phyloP scores from a whole-genome alignment of 2,329 filamentous ascomycete species.

The Aspergillus udagawae region DNA sequence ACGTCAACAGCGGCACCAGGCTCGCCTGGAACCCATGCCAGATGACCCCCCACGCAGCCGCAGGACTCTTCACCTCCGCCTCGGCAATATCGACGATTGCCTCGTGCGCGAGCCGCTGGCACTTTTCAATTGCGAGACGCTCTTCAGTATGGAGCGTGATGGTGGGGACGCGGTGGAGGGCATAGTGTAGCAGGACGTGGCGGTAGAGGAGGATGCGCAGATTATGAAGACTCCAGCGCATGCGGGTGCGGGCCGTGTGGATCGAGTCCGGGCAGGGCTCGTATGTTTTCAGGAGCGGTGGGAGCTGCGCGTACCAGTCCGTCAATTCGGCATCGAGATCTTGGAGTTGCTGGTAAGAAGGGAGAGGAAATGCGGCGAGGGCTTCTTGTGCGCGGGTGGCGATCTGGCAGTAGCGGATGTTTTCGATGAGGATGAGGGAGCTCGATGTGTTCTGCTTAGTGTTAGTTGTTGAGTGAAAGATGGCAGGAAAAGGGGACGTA shows the following conservation, averaged over 20 bases:
- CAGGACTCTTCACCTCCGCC: slow-evolving; percentile 66
- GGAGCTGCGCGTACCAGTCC: slow-evolving; percentile 66
- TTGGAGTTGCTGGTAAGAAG: slow-evolving; percentile 59
- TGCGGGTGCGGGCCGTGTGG: slow-evolving; percentile 64
- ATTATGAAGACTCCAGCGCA: slow-evolving; percentile 77
- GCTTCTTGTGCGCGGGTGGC: slow-evolving; percentile 70
- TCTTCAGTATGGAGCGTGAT: slow-evolving; percentile 55
- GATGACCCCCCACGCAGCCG: slow-evolving; percentile 72
- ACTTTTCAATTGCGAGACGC: slow-evolving; percentile 61
- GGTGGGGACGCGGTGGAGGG: slow-evolving; percentile 48
- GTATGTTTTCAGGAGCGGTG: slow-evolving; percentile 57
- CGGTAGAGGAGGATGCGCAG: slow-evolving; percentile 69
- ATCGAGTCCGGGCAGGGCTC: slow-evolving; percentile 66
- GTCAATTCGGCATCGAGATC: slow-evolving; percentile 63
- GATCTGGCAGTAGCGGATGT: slow-evolving; percentile 72
- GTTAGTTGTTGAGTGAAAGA: slow-evolving; percentile 14
- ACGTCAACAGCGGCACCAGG: slow-evolving; percentile 62
- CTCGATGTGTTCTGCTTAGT: slow-evolving; percentile 52
- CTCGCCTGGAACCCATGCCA: slow-evolving; percentile 75
- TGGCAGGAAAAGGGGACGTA: neutral
- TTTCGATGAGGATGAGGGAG: slow-evolving; percentile 66
- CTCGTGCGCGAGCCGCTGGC: slow-evolving; percentile 63
- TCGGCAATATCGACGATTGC: slow-evolving; percentile 66
- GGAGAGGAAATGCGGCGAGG: slow-evolving; percentile 62
- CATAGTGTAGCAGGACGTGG: slow-evolving; percentile 62